These are phyloP conservation scores for Torrubiella hemipterigena DNA, from an alignment of 2,329 filamentous ascomycete genomes.

Conservation along the genomic window DNA sequence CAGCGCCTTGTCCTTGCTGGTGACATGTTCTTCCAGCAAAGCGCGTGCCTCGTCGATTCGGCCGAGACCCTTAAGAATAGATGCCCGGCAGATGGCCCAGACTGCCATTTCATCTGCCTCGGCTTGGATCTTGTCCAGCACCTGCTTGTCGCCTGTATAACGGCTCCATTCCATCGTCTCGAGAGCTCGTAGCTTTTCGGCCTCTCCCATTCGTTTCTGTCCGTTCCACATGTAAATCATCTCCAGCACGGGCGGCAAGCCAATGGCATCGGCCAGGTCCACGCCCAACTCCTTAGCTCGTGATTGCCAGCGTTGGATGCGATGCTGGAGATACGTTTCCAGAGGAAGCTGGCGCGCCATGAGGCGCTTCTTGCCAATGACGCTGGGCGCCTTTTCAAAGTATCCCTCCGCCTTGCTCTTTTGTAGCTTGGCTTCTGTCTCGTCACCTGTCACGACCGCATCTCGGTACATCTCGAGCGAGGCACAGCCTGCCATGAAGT, in stretches of 20 bases:
- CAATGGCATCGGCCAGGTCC: conserved; percentile 67
- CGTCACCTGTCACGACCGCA: conserved; percentile 22
- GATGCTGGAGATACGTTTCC: conserved; percentile 73
- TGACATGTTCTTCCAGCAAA: conserved; percentile 50
- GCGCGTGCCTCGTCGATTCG: conserved; percentile 52
- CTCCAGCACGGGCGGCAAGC: conserved; percentile 70
- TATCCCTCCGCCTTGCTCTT: conserved; percentile 57
- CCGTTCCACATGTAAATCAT: conserved; percentile 95
- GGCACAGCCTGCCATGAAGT: conserved; percentile 70
- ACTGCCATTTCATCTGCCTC: conserved; percentile 52
- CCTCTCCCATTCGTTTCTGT: conserved; percentile 61
- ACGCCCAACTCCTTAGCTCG: conserved; percentile 55
- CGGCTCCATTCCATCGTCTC: conserved; percentile 52
- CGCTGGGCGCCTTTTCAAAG: conserved; percentile 57
- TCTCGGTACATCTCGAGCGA: conserved; percentile 74
- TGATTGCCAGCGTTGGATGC: conserved; percentile 79
- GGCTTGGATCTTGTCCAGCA: conserved; percentile 32
- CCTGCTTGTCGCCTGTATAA: conserved; percentile 36
- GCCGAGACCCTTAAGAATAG: conserved; percentile 52
- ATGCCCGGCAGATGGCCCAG: conserved; percentile 52
- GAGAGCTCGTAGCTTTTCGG: conserved; percentile 53
- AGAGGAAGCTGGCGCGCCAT: conserved; percentile 85
- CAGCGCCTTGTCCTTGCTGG: conserved; percentile 49
- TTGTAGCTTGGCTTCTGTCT: conserved; percentile 38
- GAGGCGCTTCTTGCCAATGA: conserved; percentile 77